Conservation (phyloP, 2,329 filamentous ascomycete genomes). For the Penicillium sp. region DNA sequence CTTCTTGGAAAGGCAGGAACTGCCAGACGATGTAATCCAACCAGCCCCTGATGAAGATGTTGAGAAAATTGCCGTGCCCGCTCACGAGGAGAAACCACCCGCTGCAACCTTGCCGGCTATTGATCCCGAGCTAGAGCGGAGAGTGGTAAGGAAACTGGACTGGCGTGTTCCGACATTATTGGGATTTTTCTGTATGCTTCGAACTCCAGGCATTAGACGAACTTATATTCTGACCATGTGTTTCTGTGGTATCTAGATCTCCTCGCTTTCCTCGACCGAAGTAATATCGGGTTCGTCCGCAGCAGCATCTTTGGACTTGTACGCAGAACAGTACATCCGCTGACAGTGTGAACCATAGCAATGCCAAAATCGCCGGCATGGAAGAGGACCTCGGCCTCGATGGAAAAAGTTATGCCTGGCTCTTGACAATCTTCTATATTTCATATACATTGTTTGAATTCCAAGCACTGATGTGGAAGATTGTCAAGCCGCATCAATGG, state of each 20-base stretch:
- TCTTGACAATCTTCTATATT: constrained; percentile 55
- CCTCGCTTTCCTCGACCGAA: constrained; percentile 50
- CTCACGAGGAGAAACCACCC: constrained; percentile 25
- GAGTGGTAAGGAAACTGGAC: constrained; percentile 40
- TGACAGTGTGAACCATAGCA: constrained; percentile 34
- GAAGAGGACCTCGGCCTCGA: constrained; percentile 48
- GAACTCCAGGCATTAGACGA: background rate
- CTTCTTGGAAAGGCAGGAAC: constrained; percentile 20
- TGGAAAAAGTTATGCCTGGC: constrained; percentile 50
- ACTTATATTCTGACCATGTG: background rate
- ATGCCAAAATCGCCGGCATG: constrained; percentile 57
- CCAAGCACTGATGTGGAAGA: constrained; percentile 47
- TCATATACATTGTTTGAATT: constrained; percentile 47
- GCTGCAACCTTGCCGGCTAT: constrained; percentile 19
- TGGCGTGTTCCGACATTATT: constrained; percentile 35
- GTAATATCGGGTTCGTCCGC: constrained; percentile 48
- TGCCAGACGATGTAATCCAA: constrained; percentile 23
- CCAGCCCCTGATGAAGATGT: constrained; percentile 22
- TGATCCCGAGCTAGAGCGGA: constrained; percentile 36
- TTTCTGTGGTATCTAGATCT: constrained; percentile 36
- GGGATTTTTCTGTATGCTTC: constrained; percentile 40
- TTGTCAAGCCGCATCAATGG: constrained; percentile 44
- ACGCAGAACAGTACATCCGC: background rate
- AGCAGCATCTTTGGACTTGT: background rate
- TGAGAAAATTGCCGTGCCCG: constrained; percentile 26